A percentile compares a stretch with the other conserved stretches of the same genome.
Conservation (phyloP, 1,139 yeast genomes). For the Yamadazyma dendronema region DNA sequence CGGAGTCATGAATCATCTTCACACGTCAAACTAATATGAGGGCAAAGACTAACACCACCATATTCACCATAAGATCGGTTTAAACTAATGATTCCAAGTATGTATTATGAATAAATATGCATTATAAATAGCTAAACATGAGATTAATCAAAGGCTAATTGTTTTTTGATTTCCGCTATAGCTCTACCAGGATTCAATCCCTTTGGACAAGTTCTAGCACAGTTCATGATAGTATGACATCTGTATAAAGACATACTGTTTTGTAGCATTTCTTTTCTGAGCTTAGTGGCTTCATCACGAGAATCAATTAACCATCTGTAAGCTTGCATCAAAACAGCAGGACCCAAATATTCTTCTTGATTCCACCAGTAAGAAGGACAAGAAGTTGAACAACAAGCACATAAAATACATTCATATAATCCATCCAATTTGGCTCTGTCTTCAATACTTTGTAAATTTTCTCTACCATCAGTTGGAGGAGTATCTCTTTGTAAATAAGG, state of each 20-base stretch:
- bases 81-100: not conserved
- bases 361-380: constrained; percentile 99
- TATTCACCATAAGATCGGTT: too few relatives aligned
- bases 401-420: constrained; percentile 92
- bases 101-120: constrained; percentile 1
- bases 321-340: constrained; percentile 98
- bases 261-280: constrained; percentile 87
- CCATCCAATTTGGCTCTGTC: constrained; percentile 98
- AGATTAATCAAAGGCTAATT: constrained; percentile 73
- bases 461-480: constrained; percentile 87
- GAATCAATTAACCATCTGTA: constrained; percentile 98
- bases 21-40: too few relatives aligned
- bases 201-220: constrained; percentile 97
- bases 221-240: constrained; percentile 99
- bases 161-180: constrained; percentile 95
- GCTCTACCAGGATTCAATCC: constrained; percentile 98
- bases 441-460: constrained; percentile 84
- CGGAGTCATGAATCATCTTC: too few relatives aligned
- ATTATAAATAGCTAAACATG: not conserved
- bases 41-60: too few relatives aligned
- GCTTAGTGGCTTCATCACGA: constrained; percentile 83
- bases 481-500: constrained; percentile 89
- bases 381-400: constrained; percentile 98
- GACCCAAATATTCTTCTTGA: constrained; percentile 97
- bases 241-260: constrained; percentile 97